Evolutionary conservation across 495 filamentous ascomycete species (phyloP).

Genomic region (Hyphodiscus hymeniophilus): DNA sequence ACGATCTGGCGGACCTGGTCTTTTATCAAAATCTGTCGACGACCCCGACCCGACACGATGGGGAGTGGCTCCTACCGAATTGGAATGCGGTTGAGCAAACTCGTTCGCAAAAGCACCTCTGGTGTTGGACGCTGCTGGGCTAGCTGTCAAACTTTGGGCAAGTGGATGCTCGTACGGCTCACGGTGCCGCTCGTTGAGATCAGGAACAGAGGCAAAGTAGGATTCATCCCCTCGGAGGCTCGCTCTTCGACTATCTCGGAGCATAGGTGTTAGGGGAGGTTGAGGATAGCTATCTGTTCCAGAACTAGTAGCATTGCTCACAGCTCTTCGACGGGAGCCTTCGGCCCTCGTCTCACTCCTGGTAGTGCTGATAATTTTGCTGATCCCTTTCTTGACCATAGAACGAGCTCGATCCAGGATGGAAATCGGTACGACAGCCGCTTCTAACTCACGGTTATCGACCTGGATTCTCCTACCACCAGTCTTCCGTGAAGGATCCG

Average conservation of each 20-base stretch:
- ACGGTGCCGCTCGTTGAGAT: constrained; percentile 25
- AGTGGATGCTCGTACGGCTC: constrained; percentile 51
- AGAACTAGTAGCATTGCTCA: constrained; percentile 53
- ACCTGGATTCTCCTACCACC: constrained; percentile 89
- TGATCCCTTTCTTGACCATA: constrained; percentile 57
- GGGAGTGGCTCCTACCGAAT: constrained; percentile 28
- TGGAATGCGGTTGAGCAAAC: constrained; percentile 26
- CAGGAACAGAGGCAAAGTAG: constrained; percentile 43
- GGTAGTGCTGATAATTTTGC: constrained; percentile 50
- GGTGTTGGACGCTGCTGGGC: constrained; percentile 48
- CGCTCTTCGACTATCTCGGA: constrained; percentile 47
- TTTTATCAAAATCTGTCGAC: constrained; percentile 52
- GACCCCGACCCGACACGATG: constrained; percentile 34
- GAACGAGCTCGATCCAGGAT: constrained; percentile 70
- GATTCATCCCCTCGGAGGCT: constrained; percentile 69
- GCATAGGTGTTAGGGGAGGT: constrained; percentile 26
- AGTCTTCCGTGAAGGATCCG: constrained; percentile 72
- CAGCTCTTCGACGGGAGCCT: constrained; percentile 44
- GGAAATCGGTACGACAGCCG: constrained; percentile 81
- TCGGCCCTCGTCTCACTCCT: constrained; percentile 40
- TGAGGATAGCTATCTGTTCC: constrained; percentile 22
- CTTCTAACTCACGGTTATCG: constrained; percentile 79
- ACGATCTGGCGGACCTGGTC: constrained; percentile 41
- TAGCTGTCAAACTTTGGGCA: constrained; percentile 73
- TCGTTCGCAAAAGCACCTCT: constrained; percentile 28